Evolutionary conservation across 805 yeast species (phyloP), one percentile per base, ranked within the genome.

Genomic region (Yarrowia osloensis): DNA sequence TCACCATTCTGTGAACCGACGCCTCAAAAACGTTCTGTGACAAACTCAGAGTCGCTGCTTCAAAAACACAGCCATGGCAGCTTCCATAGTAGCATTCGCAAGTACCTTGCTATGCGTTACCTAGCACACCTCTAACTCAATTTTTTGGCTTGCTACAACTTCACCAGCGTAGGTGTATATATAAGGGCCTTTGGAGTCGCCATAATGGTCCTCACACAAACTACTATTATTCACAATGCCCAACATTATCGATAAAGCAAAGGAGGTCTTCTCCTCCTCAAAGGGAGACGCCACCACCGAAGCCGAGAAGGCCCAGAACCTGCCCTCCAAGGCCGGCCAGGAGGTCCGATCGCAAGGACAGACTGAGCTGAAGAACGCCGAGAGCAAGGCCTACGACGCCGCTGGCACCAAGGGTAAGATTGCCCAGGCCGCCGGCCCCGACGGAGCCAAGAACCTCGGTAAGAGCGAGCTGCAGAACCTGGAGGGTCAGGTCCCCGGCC

Each of bases 181-280:
- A 57, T 33, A 57, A 37, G 35, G 62, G 49, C 49, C 26, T 2
- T 39, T 19, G 49, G 5, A 9, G 39, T 21, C 37, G 15, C 9
- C 9, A 15, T 39, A 3, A 2, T 2, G 13, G 21, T 26, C 47
- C 33, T 11, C 63, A 57, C 28, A 26, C 63, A 57, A 57, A 57
- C 61, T 54, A 54, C 61, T 54, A 54, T 9, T 52, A 52, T 40
- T 40, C 49, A 61, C 52, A 44, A 61, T 61, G 66, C 52, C 66
- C 44, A 61, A 61, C 40, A 61, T 61, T 26, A 33, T 61, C n/a
- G 54, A 61, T 33, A 61, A 61, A 61, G 66, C 54, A 61, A 61
- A 61, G 66, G 66, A 61, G 54, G 54, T 61, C 9, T 44, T 61
- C 24, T 61, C 66, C 54, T 61, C 66, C n/a, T 31, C 40, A 11